A percentile compares a stretch with the other conserved stretches of the same genome.
These are phyloP conservation scores for Copromyces sp. DNA, from an alignment of 495 filamentous ascomycete species.

Conservation along the genomic window DNA sequence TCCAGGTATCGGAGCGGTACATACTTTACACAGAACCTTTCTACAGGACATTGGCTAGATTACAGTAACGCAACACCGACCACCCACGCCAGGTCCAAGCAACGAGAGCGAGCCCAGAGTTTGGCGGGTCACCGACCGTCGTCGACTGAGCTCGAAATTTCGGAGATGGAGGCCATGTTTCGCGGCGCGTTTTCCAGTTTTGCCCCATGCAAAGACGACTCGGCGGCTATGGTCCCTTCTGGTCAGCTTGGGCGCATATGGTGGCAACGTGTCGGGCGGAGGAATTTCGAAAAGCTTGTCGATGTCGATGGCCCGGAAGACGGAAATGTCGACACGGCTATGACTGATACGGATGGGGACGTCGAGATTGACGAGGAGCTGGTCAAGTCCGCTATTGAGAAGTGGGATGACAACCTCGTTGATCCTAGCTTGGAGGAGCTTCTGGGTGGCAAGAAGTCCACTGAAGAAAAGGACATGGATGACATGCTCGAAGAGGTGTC, in stretches of 20 bases:
- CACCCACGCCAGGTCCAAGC: slow-evolving; percentile 52
- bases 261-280: slow-evolving; percentile 71
- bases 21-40: slow-evolving; percentile 44
- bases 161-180: slow-evolving; percentile 64
- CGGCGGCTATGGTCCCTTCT: slow-evolving; percentile 58
- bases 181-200: slow-evolving; percentile 81
- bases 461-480: slow-evolving; percentile 54
- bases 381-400: slow-evolving; percentile 36
- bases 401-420: slow-evolving; percentile 39
- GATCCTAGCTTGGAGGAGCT: slow-evolving; percentile 43
- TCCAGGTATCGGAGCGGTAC: slow-evolving; percentile 46
- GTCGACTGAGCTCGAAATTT: slow-evolving; percentile 42
- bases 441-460: slow-evolving; percentile 34
- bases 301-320: slow-evolving; percentile 32
- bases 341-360: slow-evolving; percentile 22
- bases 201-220: slow-evolving; percentile 73
- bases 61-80: slow-evolving; percentile 52
- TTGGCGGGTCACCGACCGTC: slow-evolving; percentile 50
- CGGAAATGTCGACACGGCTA: slow-evolving; percentile 16
- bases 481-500: slow-evolving; percentile 72
- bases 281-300: slow-evolving; percentile 38
- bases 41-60: slow-evolving; percentile 58
- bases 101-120: slow-evolving; percentile 62
- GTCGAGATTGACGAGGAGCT: slow-evolving; percentile 34
- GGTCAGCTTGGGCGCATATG: slow-evolving; percentile 67